A percentile compares a stretch with the other conserved stretches of the same genome.
These are phyloP conservation scores for Pseudogymnoascus sp. DNA, from an alignment of 2,329 filamentous ascomycete species.

Conservation along the genomic window DNA sequence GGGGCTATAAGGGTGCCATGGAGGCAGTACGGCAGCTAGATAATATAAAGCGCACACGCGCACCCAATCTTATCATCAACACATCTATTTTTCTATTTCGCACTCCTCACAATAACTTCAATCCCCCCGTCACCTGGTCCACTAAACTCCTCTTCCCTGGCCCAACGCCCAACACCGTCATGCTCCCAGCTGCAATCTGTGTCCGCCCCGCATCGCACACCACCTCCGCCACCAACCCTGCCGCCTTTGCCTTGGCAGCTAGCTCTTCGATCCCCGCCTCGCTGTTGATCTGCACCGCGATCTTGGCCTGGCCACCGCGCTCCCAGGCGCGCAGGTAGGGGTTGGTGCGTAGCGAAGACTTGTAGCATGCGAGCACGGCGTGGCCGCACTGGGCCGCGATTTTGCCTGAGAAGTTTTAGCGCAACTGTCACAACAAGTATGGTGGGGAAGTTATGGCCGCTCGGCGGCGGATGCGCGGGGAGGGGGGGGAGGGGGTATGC, in stretches of 20 bases:
- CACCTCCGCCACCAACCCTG: conserved; percentile 81
- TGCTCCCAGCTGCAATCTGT: conserved; percentile 87
- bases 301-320: conserved; percentile 77
- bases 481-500: not conserved
- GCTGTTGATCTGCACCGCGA: conserved; percentile 80
- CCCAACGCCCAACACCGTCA: conserved; percentile 81
- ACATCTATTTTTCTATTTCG: conserved; percentile 16
- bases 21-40: not conserved
- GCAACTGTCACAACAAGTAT: not conserved
- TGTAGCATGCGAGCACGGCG: conserved; percentile 97
- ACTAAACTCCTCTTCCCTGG: conserved; percentile 79
- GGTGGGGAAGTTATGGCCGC: conserved; percentile 8
- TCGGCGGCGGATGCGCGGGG: conserved; percentile 5
- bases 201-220: conserved; percentile 95
- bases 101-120: conserved; percentile 64
- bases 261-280: conserved; percentile 71
- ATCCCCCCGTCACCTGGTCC: conserved; percentile 72
- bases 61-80: not conserved
- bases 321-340: conserved; percentile 78
- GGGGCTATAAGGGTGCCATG: not conserved
- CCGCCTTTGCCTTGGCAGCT: conserved; percentile 68
- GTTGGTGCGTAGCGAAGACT: conserved; percentile 55
- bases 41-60: not conserved
- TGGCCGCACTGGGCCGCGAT: conserved; percentile 93
- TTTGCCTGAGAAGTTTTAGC: conserved; percentile 57